Evolutionary conservation across 2,329 filamentous ascomycete species (phyloP).

Genomic region (Pseudocercospora fijiensis): DNA sequence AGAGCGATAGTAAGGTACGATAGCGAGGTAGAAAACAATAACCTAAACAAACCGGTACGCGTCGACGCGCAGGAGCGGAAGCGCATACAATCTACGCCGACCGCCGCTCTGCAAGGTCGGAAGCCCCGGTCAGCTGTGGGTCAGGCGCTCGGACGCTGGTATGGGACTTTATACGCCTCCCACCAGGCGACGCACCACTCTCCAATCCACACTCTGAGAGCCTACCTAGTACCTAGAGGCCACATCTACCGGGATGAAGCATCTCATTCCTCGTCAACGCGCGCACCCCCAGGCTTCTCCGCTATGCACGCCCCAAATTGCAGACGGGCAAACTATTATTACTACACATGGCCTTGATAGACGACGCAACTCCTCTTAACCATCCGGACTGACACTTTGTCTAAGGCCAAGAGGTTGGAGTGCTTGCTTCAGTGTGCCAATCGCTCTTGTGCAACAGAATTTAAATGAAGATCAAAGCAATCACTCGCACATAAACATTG

Average conservation of each 20-base stretch:
- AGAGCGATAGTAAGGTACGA: too few species aligned
- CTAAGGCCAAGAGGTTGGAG: not conserved
- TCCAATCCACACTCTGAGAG: too few species aligned
- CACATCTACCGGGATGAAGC: not conserved
- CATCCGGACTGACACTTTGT: not conserved
- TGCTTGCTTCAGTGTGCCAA: not conserved
- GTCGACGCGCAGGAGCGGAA: too few species aligned
- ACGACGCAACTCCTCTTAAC: not conserved
- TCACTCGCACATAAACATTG: not conserved
- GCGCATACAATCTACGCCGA: too few species aligned
- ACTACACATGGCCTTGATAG: conserved; percentile 2
- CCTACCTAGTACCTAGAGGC: not conserved
- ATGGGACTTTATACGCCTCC: too few species aligned
- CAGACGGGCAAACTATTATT: not conserved
- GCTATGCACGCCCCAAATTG: not conserved
- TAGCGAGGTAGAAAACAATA: too few species aligned
- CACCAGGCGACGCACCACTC: not conserved
- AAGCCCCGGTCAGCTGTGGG: too few species aligned
- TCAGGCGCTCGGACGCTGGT: too few species aligned
- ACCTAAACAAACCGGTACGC: too few species aligned
- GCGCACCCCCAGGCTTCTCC: not conserved
- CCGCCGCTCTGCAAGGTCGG: too few species aligned
- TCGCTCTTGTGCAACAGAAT: not conserved
- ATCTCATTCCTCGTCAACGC: not conserved
- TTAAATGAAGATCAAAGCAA: not conserved